Percentiles rank a stretch among this genome's conserved stretches.
These are phyloP conservation scores for Tubosaeta sp. DNA, from an alignment of 768 basidiomycete genomes.

Conservation along the genomic window DNA sequence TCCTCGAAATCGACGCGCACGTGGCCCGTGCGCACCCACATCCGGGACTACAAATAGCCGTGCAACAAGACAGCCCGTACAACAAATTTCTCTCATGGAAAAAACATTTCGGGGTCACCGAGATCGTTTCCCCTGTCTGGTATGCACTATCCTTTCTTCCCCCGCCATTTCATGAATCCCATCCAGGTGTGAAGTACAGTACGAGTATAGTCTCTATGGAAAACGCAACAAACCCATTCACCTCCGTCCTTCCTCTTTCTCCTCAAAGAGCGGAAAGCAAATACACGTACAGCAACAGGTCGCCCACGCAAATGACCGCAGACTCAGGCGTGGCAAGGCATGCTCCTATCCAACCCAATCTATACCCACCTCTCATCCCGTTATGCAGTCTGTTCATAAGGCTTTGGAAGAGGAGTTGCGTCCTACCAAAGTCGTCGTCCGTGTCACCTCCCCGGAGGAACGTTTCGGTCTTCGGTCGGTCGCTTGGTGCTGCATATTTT, in stretches of 20 bases:
- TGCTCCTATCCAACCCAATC: constrained; percentile 6
- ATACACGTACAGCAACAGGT: constrained; percentile 51
- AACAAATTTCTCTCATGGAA: constrained; percentile 41
- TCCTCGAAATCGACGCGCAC: constrained; percentile 35
- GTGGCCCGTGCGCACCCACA: constrained; percentile 12
- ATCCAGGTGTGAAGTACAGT: constrained; percentile 74
- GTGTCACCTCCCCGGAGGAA: constrained; percentile 56
- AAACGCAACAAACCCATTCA: constrained; percentile 45
- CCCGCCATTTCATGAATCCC: constrained; percentile 1
- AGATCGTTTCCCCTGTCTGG: constrained; percentile 61
- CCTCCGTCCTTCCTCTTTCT: constrained; percentile 53
- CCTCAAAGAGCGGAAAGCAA: constrained; percentile 52
- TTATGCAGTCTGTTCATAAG: constrained; percentile 63
- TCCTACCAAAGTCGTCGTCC: constrained; percentile 52
- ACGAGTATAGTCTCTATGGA: constrained; percentile 70
- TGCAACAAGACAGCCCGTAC: constrained; percentile 36
- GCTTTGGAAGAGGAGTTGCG: constrained; percentile 69
- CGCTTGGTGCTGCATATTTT: neutral
- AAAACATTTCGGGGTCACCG: constrained; percentile 52
- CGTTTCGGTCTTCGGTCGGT: constrained; percentile 72
- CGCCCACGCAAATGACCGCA: constrained; percentile 52
- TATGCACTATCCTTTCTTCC: constrained; percentile 25
- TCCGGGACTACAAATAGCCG: constrained; percentile 32
- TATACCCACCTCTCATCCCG: neutral
- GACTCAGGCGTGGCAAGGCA: constrained; percentile 53